Base-by-base conservation (phyloP, 306 rosid species). In the Quillaja saponaria region DNA sequence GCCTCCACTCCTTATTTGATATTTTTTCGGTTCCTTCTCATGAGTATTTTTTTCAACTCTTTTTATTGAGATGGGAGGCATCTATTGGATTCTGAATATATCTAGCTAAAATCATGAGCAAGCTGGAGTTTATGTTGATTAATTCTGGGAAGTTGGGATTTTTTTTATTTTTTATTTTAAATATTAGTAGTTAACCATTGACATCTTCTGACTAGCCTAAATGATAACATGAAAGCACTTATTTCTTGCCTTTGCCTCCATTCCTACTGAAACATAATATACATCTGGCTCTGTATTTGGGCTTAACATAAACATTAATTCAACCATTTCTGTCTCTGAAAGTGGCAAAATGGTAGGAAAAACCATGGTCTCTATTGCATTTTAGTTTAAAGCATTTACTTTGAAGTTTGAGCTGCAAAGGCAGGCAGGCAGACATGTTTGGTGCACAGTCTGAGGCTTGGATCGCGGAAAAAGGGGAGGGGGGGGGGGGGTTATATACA, bases 11-110 rank as follows among this genome's bases (percentile, higher is more conserved):
- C n/a, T 47, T 16, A 16, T 53, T 49, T 16, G 16, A 47, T 35
- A 13, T 74, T 46, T 58, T 25, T 50, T 65, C 58, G 34, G n/a
- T n/a, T n/a, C 61, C 31, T 16, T 13, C 25, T 44, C 40, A 25
- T 25, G 3, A 25, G 31, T 25, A 25, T 4, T 25, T 25, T n/a
- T 25, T 25, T 25, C 31, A 25, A 25, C 31, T 25, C 4, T 25
- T 25, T 4, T 25, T 25, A 25, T n/a, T n/a, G n/a, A n/a, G n/a
- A n/a, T n/a, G 4, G 31, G 31, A 25, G 31, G 31, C 2, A 4
- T 25, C 31, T 25, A 25, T 25, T 25, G 4, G 4, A 25, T 25
- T 1, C 2, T 25, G 18, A 54, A 10, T 57, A 34, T 41, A 13
- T 35, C 13, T 50, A 13, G 34, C 55, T 34, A 49, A 59, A 53